Evolutionary conservation across 2,329 filamentous ascomycete species (phyloP).

Genomic region (Xylariaceae sp.): DNA sequence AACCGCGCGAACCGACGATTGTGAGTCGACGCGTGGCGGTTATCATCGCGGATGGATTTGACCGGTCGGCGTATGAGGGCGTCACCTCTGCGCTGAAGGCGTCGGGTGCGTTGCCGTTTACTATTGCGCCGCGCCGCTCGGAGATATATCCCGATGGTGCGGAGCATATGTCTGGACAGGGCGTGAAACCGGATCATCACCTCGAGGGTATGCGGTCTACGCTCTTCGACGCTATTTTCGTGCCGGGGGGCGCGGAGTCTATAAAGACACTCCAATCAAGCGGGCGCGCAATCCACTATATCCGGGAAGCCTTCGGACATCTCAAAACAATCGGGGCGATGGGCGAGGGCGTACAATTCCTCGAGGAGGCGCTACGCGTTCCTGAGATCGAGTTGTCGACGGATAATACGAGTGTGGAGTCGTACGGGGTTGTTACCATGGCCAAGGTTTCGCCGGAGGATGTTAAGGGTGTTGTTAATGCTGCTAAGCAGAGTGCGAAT

Average conservation of each 20-base stretch:
- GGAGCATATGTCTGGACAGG: constrained; percentile 46
- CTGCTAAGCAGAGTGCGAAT: constrained; percentile 60
- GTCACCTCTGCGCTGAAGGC: constrained; percentile 59
- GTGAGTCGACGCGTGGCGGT: constrained; percentile 67
- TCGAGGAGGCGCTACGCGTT: constrained; percentile 45
- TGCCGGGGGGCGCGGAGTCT: constrained; percentile 65
- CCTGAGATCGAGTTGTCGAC: constrained; percentile 39
- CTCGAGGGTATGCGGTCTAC: constrained; percentile 74
- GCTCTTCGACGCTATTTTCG: constrained; percentile 74
- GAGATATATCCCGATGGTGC: constrained; percentile 59
- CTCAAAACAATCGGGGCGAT: constrained; percentile 73
- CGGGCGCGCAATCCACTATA: constrained; percentile 69
- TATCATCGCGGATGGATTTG: constrained; percentile 72
- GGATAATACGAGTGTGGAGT: constrained; percentile 52
- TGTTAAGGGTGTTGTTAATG: constrained; percentile 56
- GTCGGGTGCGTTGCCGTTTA: constrained; percentile 61
- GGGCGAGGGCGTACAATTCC: constrained; percentile 63
- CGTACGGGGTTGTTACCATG: constrained; percentile 73
- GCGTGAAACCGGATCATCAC: constrained; percentile 67
- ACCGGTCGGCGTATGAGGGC: constrained; percentile 58
- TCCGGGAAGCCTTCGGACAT: constrained; percentile 76
- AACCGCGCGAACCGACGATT: constrained; percentile 60
- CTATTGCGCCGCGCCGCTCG: constrained; percentile 65
- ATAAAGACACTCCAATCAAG: constrained; percentile 60
- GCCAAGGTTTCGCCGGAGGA: constrained; percentile 47